Base-by-base conservation (phyloP, 1,284 basidiomycete genomes). In the Pyrrhoderma noxium region DNA sequence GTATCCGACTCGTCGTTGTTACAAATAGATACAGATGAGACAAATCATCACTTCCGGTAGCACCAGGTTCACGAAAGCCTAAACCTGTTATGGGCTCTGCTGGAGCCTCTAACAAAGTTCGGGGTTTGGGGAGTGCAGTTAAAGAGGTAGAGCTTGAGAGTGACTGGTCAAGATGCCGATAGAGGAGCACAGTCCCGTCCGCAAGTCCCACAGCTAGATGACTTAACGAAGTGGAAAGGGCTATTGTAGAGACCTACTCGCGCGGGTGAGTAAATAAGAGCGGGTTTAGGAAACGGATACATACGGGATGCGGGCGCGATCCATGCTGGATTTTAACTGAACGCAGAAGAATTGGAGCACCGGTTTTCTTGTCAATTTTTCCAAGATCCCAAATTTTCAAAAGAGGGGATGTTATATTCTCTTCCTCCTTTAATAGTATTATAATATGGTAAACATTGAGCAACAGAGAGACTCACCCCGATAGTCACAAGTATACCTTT, bases 131-230 rank as follows among this genome's bases (percentile, higher is more conserved):
- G 13, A 94, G 67, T 4, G 85, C 69, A 3, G 82, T 82, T 11
- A 90, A 73, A 1, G 84, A 79, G 3, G 69, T 70, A 0, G 72
- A 76, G 16, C 66, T 64, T 0, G 85, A 80, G 19, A 94, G 74
- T 0, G 90, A 91, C 63, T 95, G 91, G 61, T 94, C 85, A 35
- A 98, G 75, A 60, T 96, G 89, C 3, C 91, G 83, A 63, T 93
- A 93, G 16, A 97, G 74, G 3, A 97, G 76, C 4, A 97, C 93
- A 0, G 90, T 90, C n/a, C 95, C 95, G 62, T 98, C 94, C 1
- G 85, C 93, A 8, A 98, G 77, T 7, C 93, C 95, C 38, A 97
- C 78, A 3, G 93, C 88, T 16, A 99, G 79, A 65, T 93, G 89
- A 1, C 88, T 82, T 1, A 97, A 74, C n/a, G 78, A 78, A 4